Base-by-base conservation (phyloP, 139 green algal genomes). In the Micromonas pusilla region DNA sequence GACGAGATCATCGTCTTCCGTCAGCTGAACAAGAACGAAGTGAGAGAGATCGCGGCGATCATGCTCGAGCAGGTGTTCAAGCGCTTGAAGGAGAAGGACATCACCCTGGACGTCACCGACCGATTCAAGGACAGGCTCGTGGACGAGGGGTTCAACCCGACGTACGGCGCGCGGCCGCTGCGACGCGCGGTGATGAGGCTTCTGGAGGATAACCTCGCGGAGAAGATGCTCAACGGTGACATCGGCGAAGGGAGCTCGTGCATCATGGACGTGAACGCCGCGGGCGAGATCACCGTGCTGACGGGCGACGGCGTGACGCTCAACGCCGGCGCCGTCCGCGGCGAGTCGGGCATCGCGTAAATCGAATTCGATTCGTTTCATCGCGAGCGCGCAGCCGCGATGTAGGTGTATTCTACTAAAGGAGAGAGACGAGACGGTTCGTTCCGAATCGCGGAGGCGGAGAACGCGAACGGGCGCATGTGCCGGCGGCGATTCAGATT, bases 1-100 rank as follows among this genome's bases (percentile, higher is more conserved):
- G 95, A 99, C 83, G 95, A 99, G 91, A 98, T 98, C 85, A 98
- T 99, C 71, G 95, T 99, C n/a, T 99, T 98, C 94, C 85, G 93
- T 45, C 95, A 97, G 89, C 89, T 99, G 3, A 97, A 93, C 77
- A 98, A 98, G 91, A 85, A 85, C 66, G 94, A 99, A 89, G 96
- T 99, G 54, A 96, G 97, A 84, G 84, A 96, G 88, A 99, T 99
- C 82, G 91, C 95, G 28, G 93, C 96, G 82, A 96, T 98, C 85
- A 98, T 99, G 94, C 86, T 99, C 39, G 86, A 87, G 39, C 91
- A 96, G 68, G 95, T 98, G 38, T 96, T 97, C 81, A 87, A 87
- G 79, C 91, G 96, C 65, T 88, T 92, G 0, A 87, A 95, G 75
- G 93, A 96, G 86, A 97, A 97, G 86, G 93, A 91, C 76, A 97